Base-by-base conservation (phyloP, 768 basidiomycete species). In the Leccinum incarnatum region DNA sequence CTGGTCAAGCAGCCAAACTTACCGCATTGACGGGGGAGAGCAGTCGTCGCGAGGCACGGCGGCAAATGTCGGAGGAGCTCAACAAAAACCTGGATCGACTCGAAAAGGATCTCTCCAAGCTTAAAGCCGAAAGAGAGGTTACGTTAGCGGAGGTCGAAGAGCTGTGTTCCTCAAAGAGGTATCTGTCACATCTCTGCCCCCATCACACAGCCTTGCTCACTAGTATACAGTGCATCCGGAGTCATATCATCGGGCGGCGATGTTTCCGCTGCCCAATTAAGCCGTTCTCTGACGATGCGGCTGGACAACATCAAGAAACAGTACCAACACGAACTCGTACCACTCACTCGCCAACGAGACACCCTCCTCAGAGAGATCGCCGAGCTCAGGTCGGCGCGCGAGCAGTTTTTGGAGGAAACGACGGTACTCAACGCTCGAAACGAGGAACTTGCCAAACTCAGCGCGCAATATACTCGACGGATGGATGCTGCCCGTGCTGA, bases 81-180 rank as follows among this genome's bases (percentile, higher is more conserved):
- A 81, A 82, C 57, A 84, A 86, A 59, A 91, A 81, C 64, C 77
- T 99, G 45, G 82, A 84, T 51, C 86, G 81, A 5, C 80, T 98
- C 52, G 95, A 95, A 75, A 84, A 84, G 49, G 89, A 96, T 67
- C 77, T 98, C 7, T 93, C 93, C 8, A 89, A 88, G 65, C 77
- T 99, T 55, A 89, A 85, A 68, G 92, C 87, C 0, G 92, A 99
- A 72, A 81, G 96, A 30, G 97, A 98, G 66, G 83, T 98, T 77
- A 83, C 92, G 11, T 74, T 98, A 57, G 95, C 94, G 1, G 96
- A 99, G 72, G 85, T 98, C 37, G 95, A 96, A 68, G 95, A 98
- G 74, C 79, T 99, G 34, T 83, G 86, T 19, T 83, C 82, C 19
- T 82, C 82, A 0, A 91, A 85, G 69, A 85, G 82, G 94, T 95